Evolutionary conservation across 495 filamentous ascomycete genomes (phyloP), one percentile per base, ranked within the genome.

Genomic region (Echria macrotheca): DNA sequence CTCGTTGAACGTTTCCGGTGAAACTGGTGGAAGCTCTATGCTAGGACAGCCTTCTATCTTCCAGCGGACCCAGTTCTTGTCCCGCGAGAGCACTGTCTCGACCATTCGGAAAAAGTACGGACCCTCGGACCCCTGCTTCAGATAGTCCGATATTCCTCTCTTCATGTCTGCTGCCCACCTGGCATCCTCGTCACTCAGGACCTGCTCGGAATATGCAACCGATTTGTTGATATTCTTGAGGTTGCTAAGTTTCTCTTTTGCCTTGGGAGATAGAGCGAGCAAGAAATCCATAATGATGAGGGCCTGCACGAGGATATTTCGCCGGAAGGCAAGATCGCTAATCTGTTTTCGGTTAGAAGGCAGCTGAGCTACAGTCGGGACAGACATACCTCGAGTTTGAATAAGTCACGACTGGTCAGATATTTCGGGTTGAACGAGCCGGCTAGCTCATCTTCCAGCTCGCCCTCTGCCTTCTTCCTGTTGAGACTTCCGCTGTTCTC

Each of bases 11-110:
- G 85, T 78, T 18, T 70, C 64, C 17, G 83, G 73, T 3, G 81
- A 74, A 25, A 96, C 65, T 5, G 87, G 72, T 12, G 85, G 77
- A 32, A 79, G 76, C 52, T 91, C 83, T 60, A 99, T 96, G 17
- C 82, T 75, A 23, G 87, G 89, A 65, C 93, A 97, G 42, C 80
- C 84, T 66, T 97, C 93, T 7, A 89, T 81, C 67, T 99, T 99
- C 93, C 93, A 99, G 39, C 87, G 85, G 33, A 91, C 89, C 93
- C 93, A 99, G 57, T 96, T 95, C 66, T 95, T 96, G 67, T 99
- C 93, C 49, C 93, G 77, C 5, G 89, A 86, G 17, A 99, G 76
- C 14, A 97, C 89, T 4, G 90, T 96, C 58, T 96, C 91, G 28
- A 99, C 87, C 80, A 95, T 90, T 22, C 93, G 86, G 63, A 87